These are phyloP conservation scores for Fusarium pseudograminearum DNA, from an alignment of 2,329 filamentous ascomycete genomes.

Conservation along the genomic window DNA sequence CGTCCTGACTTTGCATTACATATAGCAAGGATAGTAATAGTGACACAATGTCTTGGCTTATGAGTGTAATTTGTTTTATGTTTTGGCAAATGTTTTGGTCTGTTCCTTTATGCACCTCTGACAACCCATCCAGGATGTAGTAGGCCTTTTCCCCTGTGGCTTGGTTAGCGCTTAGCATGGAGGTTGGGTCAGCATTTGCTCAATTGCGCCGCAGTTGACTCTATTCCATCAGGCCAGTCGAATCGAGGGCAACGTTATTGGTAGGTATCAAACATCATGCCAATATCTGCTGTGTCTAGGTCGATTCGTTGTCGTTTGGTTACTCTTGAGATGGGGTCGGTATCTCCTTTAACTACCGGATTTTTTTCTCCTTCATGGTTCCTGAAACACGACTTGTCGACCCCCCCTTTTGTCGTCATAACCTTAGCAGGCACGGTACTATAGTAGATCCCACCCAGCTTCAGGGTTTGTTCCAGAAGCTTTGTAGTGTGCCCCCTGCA, in stretches of 20 bases:
- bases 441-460: constrained; percentile 29
- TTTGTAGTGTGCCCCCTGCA: constrained; percentile 11
- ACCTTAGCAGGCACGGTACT: not conserved
- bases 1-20: constrained; percentile 10
- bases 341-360: constrained; percentile 14
- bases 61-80: not conserved
- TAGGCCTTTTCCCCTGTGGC: not conserved
- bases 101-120: not conserved
- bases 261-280: not conserved
- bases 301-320: not conserved
- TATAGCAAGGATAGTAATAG: constrained; percentile 5
- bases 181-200: not conserved
- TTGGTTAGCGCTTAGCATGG: constrained; percentile 2
- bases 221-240: not conserved
- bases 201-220: constrained; percentile 22
- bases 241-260: not conserved
- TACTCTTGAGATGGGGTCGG: constrained; percentile 7
- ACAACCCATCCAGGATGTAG: not conserved
- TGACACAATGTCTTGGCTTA: not conserved
- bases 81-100: constrained; percentile 4
- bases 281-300: not conserved
- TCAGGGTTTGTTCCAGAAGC: constrained; percentile 25
- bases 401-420: constrained; percentile 31
- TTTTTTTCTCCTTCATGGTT: constrained; percentile 19
- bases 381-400: constrained; percentile 20